phyloP scores from a whole-genome alignment of 2,329 filamentous ascomycete genomes.

The Triangularia verruculosa region DNA sequence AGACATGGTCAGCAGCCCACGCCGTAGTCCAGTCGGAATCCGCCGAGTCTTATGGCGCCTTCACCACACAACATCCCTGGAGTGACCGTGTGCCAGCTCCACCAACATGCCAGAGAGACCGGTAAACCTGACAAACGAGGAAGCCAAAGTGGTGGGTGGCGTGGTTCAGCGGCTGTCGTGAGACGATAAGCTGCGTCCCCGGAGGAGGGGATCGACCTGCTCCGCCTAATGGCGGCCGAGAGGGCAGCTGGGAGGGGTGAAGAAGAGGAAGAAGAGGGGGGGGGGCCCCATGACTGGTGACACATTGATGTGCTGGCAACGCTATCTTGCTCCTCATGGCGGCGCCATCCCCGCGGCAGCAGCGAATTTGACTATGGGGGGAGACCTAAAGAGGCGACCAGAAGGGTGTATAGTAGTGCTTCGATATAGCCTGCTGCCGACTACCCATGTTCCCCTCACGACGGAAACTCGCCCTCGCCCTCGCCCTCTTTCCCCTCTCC shows the following conservation, averaged over 20 bases:
- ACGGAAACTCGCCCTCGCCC: background rate
- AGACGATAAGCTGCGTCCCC: conserved; percentile 14
- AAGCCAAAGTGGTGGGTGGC: conserved; percentile 18
- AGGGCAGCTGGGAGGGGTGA: background rate
- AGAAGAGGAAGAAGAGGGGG: background rate
- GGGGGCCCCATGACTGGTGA: conserved; percentile 17
- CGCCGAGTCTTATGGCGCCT: conserved; percentile 7
- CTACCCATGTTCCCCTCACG: conserved; percentile 21
- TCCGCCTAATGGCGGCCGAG: conserved; percentile 11
- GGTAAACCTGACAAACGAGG: background rate
- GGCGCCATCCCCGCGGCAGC: conserved; percentile 2
- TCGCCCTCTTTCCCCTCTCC: conserved; percentile 11
- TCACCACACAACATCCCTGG: conserved; percentile 10
- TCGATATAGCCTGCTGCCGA: conserved; percentile 22
- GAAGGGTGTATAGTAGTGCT: conserved; percentile 24
- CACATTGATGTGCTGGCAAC: conserved; percentile 28
- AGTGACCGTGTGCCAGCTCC: background rate
- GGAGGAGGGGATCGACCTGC: conserved; percentile 4
- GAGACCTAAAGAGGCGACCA: conserved; percentile 13
- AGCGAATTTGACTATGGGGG: conserved; percentile 5
- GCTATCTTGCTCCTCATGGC: conserved; percentile 18
- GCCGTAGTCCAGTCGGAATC: conserved; percentile 15
- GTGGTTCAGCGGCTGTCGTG: conserved; percentile 20
- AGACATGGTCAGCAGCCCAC: conserved; percentile 23
- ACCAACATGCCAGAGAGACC: background rate